phyloP scores from a whole-genome alignment of 805 yeast species.

The Wickerhamomyces queroliae region DNA sequence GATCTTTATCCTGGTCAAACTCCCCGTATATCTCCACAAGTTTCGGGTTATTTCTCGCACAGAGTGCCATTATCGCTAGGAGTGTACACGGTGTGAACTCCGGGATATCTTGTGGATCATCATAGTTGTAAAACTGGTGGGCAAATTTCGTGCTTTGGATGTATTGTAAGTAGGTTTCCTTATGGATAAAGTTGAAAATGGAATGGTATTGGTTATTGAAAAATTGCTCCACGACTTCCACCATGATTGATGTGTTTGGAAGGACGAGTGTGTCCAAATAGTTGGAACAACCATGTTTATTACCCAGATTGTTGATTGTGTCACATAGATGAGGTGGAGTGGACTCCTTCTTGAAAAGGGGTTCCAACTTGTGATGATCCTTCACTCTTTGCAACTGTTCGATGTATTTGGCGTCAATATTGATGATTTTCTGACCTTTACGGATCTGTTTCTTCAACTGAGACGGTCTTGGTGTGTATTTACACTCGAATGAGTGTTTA shows the following conservation, averaged over 20 bases:
- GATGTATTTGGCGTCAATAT: neutral
- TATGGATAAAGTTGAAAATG: slow-evolving; percentile 8
- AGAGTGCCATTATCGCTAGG: slow-evolving; percentile 30
- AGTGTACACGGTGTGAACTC: slow-evolving; percentile 15
- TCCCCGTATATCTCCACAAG: slow-evolving; percentile 27
- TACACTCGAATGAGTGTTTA: slow-evolving; percentile 5
- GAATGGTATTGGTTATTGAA: slow-evolving; percentile 8
- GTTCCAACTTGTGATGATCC: too few species aligned
- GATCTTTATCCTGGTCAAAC: slow-evolving; percentile 24
- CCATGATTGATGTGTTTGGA: slow-evolving; percentile 6
- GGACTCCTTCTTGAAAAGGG: neutral
- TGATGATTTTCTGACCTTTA: too few species aligned
- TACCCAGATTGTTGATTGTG: slow-evolving; percentile 8
- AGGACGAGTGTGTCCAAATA: slow-evolving; percentile 8
- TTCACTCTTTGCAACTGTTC: neutral
- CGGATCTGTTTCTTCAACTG: slow-evolving; percentile 7
- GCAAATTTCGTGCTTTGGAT: slow-evolving; percentile 6
- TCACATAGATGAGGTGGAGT: slow-evolving; percentile 1
- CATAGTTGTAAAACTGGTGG: slow-evolving; percentile 10
- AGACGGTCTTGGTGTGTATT: slow-evolving; percentile 11
- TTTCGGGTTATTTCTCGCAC: slow-evolving; percentile 28
- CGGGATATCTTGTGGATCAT: slow-evolving; percentile 10
- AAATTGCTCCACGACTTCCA: slow-evolving; percentile 4
- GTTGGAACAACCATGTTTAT: slow-evolving; percentile 5
- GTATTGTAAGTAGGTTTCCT: slow-evolving; percentile 6